Conservation (phyloP, 345 rosid species). For the Salix purpurea region DNA sequence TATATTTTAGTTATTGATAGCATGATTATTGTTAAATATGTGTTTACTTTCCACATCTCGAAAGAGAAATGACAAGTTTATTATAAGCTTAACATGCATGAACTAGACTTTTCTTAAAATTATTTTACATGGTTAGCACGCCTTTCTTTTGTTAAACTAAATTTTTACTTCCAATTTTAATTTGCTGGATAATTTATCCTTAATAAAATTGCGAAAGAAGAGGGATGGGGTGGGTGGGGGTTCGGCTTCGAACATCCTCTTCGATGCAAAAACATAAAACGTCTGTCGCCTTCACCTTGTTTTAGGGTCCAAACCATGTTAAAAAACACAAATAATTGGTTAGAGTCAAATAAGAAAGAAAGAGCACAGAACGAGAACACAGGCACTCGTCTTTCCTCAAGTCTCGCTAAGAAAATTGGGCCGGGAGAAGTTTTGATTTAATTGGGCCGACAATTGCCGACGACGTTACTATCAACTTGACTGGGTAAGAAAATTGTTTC, state of each 20-base stretch:
- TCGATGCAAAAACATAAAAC: background rate
- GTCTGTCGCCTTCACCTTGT: no score
- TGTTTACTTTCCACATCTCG: no score
- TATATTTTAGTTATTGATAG: no score
- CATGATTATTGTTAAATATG: no score
- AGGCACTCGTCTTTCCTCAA: background rate
- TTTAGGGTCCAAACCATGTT: background rate
- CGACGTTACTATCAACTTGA: background rate
- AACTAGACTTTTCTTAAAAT: no score
- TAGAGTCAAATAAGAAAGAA: background rate
- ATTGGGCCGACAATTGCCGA: background rate
- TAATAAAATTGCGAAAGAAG: background rate
- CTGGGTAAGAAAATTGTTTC: background rate
- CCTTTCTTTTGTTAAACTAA: no score
- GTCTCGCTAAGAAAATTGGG: background rate
- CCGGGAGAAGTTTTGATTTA: background rate
- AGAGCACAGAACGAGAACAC: background rate
- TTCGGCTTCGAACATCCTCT: background rate
- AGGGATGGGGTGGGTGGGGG: background rate
- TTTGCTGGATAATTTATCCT: no score
- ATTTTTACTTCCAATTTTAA: no score
- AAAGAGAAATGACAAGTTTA: no score
- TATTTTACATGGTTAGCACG: no score
- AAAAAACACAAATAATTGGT: background rate
- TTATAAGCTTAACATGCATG: no score